Conservation (phyloP, 2,329 filamentous ascomycete genomes). For the Talaromyces piceae region DNA sequence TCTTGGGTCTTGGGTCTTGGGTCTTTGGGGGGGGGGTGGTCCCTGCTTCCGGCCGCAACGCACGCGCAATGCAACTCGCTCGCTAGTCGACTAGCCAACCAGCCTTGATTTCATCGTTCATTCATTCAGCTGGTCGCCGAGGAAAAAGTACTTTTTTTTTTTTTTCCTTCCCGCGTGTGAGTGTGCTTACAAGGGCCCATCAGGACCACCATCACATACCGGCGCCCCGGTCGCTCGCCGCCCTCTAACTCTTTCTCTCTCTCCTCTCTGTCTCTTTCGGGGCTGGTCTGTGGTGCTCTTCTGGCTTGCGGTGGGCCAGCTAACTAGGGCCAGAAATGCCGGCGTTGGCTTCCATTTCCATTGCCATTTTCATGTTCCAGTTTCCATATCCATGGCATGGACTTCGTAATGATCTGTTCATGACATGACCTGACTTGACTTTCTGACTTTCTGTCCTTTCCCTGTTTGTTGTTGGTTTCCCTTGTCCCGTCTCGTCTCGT, state of each 20-base stretch:
- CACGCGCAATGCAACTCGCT: not conserved
- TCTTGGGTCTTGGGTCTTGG: too few species aligned
- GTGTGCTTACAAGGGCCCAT: too few species aligned
- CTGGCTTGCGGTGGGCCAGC: not conserved
- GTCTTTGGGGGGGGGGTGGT: too few species aligned
- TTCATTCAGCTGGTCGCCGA: too few species aligned
- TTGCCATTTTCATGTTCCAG: not conserved
- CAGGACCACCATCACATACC: not conserved
- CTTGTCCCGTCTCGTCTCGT: not conserved
- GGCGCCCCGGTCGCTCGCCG: too few species aligned
- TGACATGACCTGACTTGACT: not conserved
- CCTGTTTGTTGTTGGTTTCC: not conserved
- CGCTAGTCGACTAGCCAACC: not conserved
- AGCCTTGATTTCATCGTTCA: not conserved
- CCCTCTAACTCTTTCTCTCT: too few species aligned
- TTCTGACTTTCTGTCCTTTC: not conserved
- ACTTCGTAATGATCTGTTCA: not conserved
- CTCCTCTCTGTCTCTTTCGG: too few species aligned
- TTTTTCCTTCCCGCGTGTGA: too few species aligned
- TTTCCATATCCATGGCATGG: not conserved
- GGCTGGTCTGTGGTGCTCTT: not conserved
- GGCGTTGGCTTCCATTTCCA: not conserved
- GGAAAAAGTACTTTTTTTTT: too few species aligned
- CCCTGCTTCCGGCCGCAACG: not conserved
- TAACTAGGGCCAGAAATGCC: not conserved